These are phyloP conservation scores for Aspergillus jensenii DNA, from an alignment of 2,329 filamentous ascomycete species.

Conservation along the genomic window DNA sequence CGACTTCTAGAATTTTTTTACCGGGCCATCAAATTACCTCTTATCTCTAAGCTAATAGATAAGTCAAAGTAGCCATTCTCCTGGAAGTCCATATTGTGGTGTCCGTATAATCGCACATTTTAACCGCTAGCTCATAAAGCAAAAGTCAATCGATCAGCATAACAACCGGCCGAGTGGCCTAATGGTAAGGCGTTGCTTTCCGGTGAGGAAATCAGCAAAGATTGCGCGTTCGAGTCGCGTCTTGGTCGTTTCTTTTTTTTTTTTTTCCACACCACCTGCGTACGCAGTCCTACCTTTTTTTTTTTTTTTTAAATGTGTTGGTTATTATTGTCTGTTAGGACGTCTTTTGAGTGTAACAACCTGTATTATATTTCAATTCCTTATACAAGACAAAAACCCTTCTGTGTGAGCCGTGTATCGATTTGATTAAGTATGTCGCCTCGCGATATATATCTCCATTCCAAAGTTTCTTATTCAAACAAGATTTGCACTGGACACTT, in stretches of 20 bases:
- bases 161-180: slow-evolving; percentile 2
- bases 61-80: too few relatives aligned
- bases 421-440: neutral
- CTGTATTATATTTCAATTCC: too few relatives aligned
- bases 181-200: slow-evolving; percentile 8
- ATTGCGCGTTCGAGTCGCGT: slow-evolving; percentile 7
- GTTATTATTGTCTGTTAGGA: too few relatives aligned
- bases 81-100: too few relatives aligned
- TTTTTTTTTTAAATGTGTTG: neutral
- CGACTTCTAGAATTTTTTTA: too few relatives aligned
- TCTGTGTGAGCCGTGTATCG: neutral
- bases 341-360: too few relatives aligned
- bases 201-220: slow-evolving; percentile 2
- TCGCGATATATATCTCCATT: neutral
- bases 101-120: too few relatives aligned
- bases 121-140: neutral
- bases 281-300: neutral
- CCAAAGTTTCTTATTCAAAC: too few relatives aligned
- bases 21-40: too few relatives aligned
- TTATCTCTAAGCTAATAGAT: too few relatives aligned
- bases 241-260: neutral
- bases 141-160: neutral
- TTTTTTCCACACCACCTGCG: neutral
- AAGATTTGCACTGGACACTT: too few relatives aligned
- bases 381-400: too few relatives aligned